phyloP scores from a whole-genome alignment of 1,139 yeast genomes.

The Sugiyamaella novakii region DNA sequence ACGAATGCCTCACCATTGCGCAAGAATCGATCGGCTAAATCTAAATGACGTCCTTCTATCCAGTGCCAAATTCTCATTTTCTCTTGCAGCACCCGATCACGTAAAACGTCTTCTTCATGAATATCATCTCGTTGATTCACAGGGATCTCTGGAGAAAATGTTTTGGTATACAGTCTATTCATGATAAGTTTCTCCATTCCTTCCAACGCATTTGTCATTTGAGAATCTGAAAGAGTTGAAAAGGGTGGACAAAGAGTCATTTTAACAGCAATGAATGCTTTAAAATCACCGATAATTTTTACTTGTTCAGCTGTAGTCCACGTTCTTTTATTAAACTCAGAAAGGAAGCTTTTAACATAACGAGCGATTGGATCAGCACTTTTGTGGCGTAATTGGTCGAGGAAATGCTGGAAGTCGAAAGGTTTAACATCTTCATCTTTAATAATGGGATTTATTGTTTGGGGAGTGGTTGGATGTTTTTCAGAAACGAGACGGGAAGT shows the following conservation, averaged over 20 bases:
- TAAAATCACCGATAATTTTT: slow-evolving; percentile 73
- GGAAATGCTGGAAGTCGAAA: slow-evolving; percentile 82
- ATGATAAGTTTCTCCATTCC: slow-evolving; percentile 91
- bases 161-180: slow-evolving; percentile 77
- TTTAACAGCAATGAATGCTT: slow-evolving; percentile 60
- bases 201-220: slow-evolving; percentile 74
- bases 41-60: slow-evolving; percentile 79
- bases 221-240: slow-evolving; percentile 59
- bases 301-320: slow-evolving; percentile 80
- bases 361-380: slow-evolving; percentile 88
- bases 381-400: slow-evolving; percentile 68
- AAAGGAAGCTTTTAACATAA: slow-evolving; percentile 74
- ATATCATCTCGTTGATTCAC: slow-evolving; percentile 49
- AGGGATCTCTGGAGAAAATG: slow-evolving; percentile 77
- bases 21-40: slow-evolving; percentile 56
- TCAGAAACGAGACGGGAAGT: too few relatives aligned
- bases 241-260: slow-evolving; percentile 74
- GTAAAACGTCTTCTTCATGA: slow-evolving; percentile 61
- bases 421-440: slow-evolving; percentile 38
- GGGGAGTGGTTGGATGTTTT: not conserved
- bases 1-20: slow-evolving; percentile 60
- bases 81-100: slow-evolving; percentile 58
- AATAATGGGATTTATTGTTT: slow-evolving; percentile 13
- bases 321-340: slow-evolving; percentile 68
- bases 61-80: slow-evolving; percentile 71